Evolutionary conservation across 2,329 filamentous ascomycete species (phyloP).

Genomic region (Fusarium mangiferae): DNA sequence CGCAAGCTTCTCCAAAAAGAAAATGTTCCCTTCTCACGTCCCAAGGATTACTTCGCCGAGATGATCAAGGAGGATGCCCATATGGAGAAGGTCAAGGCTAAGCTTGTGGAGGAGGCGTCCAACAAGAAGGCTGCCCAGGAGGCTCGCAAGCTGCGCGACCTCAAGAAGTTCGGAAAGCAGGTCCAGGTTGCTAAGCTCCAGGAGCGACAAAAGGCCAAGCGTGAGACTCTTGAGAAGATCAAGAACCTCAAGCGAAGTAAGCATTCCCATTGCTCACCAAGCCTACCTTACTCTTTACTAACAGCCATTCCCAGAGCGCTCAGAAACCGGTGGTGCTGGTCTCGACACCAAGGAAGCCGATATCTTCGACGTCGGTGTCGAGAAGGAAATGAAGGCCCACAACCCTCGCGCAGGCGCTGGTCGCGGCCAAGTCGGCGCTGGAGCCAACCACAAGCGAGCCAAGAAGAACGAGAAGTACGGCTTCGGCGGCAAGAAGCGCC

Average conservation of each 20-base stretch:
- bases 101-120: constrained; percentile 91
- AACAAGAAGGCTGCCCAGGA: constrained; percentile 92
- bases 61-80: constrained; percentile 99
- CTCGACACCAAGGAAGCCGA: constrained; percentile 81
- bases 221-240: constrained; percentile 94
- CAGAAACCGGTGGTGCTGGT: constrained; percentile 70
- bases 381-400: constrained; percentile 66
- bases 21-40: constrained; percentile 85
- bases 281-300: constrained; percentile 32
- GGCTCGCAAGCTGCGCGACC: constrained; percentile 88
- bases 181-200: constrained; percentile 96
- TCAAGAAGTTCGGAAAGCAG: constrained; percentile 99
- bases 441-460: constrained; percentile 75
- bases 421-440: constrained; percentile 45
- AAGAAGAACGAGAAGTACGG: constrained; percentile 97
- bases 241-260: constrained; percentile 93
- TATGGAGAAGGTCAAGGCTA: constrained; percentile 96
- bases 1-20: constrained; percentile 82
- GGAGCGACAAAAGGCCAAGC: constrained; percentile 92
- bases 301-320: constrained; percentile 74
- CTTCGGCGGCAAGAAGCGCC: constrained; percentile 94
- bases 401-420: constrained; percentile 53
- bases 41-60: constrained; percentile 96
- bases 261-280: constrained; percentile 49
- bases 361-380: constrained; percentile 90